phyloP scores from a whole-genome alignment of 257 asterid genomes.

The Ocimum tenuiflorum region DNA sequence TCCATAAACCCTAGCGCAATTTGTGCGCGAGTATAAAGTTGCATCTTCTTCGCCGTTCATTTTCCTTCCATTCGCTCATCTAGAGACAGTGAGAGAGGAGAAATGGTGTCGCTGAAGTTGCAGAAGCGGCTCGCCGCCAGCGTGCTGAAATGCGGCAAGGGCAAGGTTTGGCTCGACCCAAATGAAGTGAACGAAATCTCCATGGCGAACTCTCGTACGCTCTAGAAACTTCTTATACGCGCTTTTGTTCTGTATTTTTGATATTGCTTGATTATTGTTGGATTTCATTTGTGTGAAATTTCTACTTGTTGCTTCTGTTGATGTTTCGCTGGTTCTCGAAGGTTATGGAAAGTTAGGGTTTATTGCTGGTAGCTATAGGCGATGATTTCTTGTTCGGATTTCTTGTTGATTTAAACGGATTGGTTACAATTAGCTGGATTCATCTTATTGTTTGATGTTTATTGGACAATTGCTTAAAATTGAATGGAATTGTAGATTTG shows the following conservation, averaged over 20 bases:
- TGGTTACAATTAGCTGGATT: not conserved
- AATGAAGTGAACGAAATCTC: conserved; percentile 40
- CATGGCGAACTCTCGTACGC: conserved; percentile 42
- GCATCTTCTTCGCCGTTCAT: not conserved
- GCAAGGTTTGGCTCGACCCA: conserved; percentile 48
- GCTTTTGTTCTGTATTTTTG: not conserved
- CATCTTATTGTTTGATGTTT: not conserved
- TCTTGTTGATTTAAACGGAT: not conserved
- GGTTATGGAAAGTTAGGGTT: not conserved
- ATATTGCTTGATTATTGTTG: not conserved
- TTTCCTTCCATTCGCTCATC: conserved; percentile 10
- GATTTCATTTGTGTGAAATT: not conserved
- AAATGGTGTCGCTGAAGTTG: conserved; percentile 39
- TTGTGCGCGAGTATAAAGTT: conserved; percentile 9
- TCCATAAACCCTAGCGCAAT: conserved; percentile 23
- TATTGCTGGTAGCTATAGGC: not conserved
- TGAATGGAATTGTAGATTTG: not conserved
- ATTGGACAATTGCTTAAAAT: not conserved
- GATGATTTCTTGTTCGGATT: not conserved
- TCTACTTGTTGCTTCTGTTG: not conserved
- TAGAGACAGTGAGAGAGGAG: conserved; percentile 2
- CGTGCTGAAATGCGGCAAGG: conserved; percentile 42
- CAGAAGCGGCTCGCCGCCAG: conserved; percentile 46
- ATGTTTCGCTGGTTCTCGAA: not conserved
- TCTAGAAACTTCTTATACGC: not conserved